A percentile compares a stretch with the other conserved stretches of the same genome.
These are phyloP conservation scores for Ambrosia artemisiifolia DNA, from an alignment of 129 eudicot species.

Conservation along the genomic window DNA sequence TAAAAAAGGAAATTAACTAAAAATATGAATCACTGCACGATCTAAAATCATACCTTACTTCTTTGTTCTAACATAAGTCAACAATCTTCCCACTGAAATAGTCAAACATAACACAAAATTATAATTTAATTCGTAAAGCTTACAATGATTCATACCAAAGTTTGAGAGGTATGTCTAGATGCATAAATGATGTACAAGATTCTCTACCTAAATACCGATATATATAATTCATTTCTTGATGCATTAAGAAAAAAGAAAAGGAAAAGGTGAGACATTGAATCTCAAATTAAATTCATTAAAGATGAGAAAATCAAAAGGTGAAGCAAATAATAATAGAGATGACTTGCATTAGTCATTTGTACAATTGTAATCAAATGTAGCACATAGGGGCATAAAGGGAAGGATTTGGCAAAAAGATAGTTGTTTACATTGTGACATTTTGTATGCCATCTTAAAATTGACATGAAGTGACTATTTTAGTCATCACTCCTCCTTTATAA, in stretches of 20 bases:
- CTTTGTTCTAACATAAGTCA: constrained; percentile 11
- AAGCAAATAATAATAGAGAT: too few species aligned
- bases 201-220: neutral
- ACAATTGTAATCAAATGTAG: too few species aligned
- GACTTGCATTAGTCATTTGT: too few species aligned
- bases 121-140: neutral
- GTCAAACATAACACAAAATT: constrained; percentile 3
- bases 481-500: too few species aligned
- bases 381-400: too few species aligned
- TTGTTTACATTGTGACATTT: too few species aligned
- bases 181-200: neutral
- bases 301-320: too few species aligned
- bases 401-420: too few species aligned
- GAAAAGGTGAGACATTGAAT: too few species aligned
- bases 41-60: constrained; percentile 19
- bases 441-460: too few species aligned
- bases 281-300: too few species aligned
- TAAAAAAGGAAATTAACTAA: neutral
- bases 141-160: neutral
- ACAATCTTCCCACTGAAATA: constrained; percentile 42
- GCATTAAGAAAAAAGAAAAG: neutral
- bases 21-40: neutral
- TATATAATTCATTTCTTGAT: neutral
- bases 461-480: too few species aligned
- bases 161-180: neutral